phyloP scores from a whole-genome alignment of 1,284 basidiomycete species.

The Neotropicomus parvogracilis region DNA sequence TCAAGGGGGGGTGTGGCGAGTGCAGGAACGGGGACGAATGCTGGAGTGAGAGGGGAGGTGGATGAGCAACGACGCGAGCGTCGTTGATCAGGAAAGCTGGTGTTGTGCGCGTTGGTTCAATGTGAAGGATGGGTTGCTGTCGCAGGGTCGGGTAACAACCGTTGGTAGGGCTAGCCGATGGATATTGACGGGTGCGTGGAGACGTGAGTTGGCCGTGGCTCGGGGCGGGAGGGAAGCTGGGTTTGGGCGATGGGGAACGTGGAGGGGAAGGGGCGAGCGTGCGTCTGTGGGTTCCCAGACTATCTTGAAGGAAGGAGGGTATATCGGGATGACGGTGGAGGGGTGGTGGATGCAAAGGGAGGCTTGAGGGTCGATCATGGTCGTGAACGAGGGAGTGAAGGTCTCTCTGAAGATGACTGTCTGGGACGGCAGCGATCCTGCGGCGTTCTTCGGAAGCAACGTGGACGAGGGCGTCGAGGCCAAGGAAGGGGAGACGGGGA shows the following conservation, averaged over 20 bases:
- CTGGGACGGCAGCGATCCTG: conserved; percentile 29
- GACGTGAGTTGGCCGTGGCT: conserved; percentile 8
- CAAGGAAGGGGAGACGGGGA: conserved; percentile 28
- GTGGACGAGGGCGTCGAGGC: conserved; percentile 53
- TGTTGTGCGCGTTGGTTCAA: conserved; percentile 14
- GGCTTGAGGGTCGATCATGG: conserved; percentile 1
- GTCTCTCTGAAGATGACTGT: no score
- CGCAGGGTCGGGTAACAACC: conserved; percentile 26
- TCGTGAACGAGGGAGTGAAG: not conserved
- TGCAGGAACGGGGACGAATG: conserved; percentile 15
- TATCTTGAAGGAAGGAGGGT: conserved; percentile 14
- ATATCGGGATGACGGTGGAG: not conserved
- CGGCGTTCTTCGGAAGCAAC: conserved; percentile 52
- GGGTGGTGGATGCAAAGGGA: not conserved
- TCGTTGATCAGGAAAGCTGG: conserved; percentile 2
- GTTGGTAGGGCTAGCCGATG: conserved; percentile 22
- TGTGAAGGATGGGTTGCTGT: conserved; percentile 14
- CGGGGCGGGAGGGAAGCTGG: conserved; percentile 4
- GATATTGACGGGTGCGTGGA: conserved; percentile 13
- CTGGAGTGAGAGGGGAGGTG: conserved; percentile 9
- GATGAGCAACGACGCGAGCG: not conserved
- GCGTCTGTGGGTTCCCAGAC: conserved; percentile 23
- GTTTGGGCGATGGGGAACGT: conserved; percentile 14
- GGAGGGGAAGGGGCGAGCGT: conserved; percentile 3
- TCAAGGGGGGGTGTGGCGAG: not conserved